Percentiles rank a stretch among this genome's conserved stretches.
Conservation (phyloP, 108 stramenopile species). For the Discostella stelligeroides region DNA sequence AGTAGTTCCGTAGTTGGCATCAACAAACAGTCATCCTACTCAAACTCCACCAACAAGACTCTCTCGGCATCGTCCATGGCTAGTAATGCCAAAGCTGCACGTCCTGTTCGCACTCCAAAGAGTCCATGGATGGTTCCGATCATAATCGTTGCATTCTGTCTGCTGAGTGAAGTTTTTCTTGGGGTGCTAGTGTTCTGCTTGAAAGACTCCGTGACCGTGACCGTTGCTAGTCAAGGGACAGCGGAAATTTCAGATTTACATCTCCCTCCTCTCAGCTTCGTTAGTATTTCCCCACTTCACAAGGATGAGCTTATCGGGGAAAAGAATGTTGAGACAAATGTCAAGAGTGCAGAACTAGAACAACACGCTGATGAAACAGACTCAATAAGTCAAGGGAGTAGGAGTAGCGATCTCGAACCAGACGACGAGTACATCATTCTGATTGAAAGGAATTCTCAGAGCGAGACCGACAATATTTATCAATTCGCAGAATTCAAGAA, state of each 20-base stretch:
- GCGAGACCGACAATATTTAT: background rate
- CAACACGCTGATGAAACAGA: background rate
- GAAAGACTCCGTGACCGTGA: background rate
- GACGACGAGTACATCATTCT: background rate
- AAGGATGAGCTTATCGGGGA: background rate
- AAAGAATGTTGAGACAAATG: background rate
- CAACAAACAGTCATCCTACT: background rate
- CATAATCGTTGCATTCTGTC: background rate
- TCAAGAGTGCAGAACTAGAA: background rate
- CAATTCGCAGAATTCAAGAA: background rate
- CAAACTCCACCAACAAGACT: background rate
- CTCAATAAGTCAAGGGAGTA: background rate
- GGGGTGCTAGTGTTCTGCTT: constrained; percentile 8
- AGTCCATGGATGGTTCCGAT: background rate
- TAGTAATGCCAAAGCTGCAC: background rate
- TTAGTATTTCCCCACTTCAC: background rate
- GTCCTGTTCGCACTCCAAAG: background rate
- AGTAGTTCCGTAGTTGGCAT: background rate
- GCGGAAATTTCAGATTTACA: background rate
- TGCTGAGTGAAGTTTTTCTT: constrained; percentile 9
- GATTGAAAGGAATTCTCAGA: background rate
- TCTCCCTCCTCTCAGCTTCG: background rate
- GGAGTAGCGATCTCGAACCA: background rate
- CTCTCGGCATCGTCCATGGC: constrained; percentile 4
- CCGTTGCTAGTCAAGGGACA: background rate